A percentile compares a stretch with the other conserved stretches of the same genome.
These are phyloP conservation scores for button mushroom (Agaricus bisporus) DNA, from an alignment of 768 basidiomycete genomes.

Conservation along the genomic window DNA sequence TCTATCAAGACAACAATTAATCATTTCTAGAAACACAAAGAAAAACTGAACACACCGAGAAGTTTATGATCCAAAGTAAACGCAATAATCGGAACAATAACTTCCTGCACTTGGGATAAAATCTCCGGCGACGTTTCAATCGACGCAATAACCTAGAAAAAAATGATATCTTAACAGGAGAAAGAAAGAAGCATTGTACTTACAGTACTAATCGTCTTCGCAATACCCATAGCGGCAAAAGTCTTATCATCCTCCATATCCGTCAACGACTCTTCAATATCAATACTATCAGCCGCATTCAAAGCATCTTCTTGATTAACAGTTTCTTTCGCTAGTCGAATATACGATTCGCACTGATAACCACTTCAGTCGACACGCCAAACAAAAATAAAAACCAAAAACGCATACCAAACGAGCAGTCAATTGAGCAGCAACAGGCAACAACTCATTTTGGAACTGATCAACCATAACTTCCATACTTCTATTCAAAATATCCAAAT, in stretches of 20 bases:
- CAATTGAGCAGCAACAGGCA: slow-evolving; percentile 81
- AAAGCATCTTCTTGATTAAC: slow-evolving; percentile 48
- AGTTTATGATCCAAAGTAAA: slow-evolving; percentile 75
- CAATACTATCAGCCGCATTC: slow-evolving; percentile 32
- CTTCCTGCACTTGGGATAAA: slow-evolving; percentile 72
- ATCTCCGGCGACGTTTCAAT: slow-evolving; percentile 72
- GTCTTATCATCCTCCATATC: slow-evolving; percentile 80
- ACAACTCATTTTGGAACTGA: slow-evolving; percentile 74
- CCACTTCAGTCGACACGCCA: background rate
- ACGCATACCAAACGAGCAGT: slow-evolving; percentile 60
- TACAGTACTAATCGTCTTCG: slow-evolving; percentile 80
- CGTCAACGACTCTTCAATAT: slow-evolving; percentile 48
- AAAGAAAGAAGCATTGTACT: slow-evolving; percentile 16
- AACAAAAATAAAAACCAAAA: background rate
- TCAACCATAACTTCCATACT: slow-evolving; percentile 87
- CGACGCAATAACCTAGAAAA: slow-evolving; percentile 59
- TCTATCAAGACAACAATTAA: slow-evolving; percentile 36
- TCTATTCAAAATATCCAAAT: slow-evolving; percentile 76
- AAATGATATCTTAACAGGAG: background rate
- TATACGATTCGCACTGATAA: slow-evolving; percentile 71
- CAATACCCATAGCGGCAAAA: slow-evolving; percentile 80
- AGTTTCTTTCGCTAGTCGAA: slow-evolving; percentile 70
- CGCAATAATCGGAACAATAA: slow-evolving; percentile 70
- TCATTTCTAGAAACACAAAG: background rate
- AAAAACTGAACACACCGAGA: slow-evolving; percentile 45